Evolutionary conservation across 2,329 filamentous ascomycete species (phyloP).

Genomic region (Aspergillus floridensis): DNA sequence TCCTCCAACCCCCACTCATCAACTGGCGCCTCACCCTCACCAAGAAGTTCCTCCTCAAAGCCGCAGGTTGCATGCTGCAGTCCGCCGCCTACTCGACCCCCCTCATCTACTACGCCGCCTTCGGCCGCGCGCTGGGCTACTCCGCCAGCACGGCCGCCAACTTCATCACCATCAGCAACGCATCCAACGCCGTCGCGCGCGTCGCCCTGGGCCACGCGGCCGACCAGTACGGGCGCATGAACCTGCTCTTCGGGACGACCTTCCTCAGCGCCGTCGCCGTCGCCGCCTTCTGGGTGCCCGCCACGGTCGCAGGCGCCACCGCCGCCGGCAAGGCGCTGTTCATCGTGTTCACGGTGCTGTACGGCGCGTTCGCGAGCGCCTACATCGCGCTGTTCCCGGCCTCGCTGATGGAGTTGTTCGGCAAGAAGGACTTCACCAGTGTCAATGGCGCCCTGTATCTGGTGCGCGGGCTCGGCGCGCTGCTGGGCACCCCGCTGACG

Average conservation of each 20-base stretch:
- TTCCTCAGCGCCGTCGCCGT: not conserved
- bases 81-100: not conserved
- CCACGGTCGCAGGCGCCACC: not conserved
- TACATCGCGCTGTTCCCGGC: constrained; percentile 42
- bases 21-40: not conserved
- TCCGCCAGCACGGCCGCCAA: not conserved
- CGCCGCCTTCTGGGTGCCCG: not conserved
- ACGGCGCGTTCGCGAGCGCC: constrained; percentile 40
- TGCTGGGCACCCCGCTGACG: constrained; percentile 39
- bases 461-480: constrained; percentile 37
- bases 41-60: not conserved
- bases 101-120: not conserved
- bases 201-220: not conserved
- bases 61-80: not conserved
- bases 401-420: constrained; percentile 42
- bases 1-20: not conserved
- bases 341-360: constrained; percentile 33
- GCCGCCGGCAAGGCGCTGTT: constrained; percentile 22
- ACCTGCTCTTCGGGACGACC: not conserved
- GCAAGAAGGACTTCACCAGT: constrained; percentile 36
- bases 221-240: not conserved
- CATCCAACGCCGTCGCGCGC: not conserved
- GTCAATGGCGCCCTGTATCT: constrained; percentile 42
- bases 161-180: not conserved
- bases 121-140: not conserved